Evolutionary conservation across 2,329 filamentous ascomycete genomes (phyloP).

Genomic region (Calonectria montana): DNA sequence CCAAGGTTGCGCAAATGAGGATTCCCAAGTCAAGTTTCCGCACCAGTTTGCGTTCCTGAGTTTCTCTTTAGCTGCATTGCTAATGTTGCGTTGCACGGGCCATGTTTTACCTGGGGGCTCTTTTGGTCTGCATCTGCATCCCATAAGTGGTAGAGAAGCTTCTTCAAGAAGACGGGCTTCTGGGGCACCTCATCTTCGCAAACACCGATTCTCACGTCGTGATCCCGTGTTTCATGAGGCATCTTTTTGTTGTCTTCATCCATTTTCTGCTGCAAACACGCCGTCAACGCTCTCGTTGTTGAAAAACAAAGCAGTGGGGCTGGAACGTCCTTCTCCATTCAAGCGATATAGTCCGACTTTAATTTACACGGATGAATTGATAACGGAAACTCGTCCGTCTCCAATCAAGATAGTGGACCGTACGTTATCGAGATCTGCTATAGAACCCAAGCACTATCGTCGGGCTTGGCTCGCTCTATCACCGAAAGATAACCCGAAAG

Average conservation of each 20-base stretch:
- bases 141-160: not conserved
- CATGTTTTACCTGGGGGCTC: not conserved
- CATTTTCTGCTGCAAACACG: not conserved
- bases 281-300: not conserved
- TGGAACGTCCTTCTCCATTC: not conserved
- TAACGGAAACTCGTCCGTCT: not conserved
- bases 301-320: not conserved
- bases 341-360: no score
- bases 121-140: not conserved
- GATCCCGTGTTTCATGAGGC: not conserved
- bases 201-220: not conserved
- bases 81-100: not conserved
- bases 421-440: not conserved
- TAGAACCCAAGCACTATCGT: not conserved
- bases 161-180: not conserved
- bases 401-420: not conserved
- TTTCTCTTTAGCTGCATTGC: not conserved
- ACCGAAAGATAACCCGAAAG: not conserved
- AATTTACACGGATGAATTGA: not conserved
- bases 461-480: not conserved
- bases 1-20: not conserved
- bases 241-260: not conserved
- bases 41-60: not conserved
- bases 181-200: not conserved
- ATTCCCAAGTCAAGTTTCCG: not conserved